Evolutionary conservation across 352 stramenopile genomes (phyloP).

Genomic region (Phytopythium chamaehyphon): DNA sequence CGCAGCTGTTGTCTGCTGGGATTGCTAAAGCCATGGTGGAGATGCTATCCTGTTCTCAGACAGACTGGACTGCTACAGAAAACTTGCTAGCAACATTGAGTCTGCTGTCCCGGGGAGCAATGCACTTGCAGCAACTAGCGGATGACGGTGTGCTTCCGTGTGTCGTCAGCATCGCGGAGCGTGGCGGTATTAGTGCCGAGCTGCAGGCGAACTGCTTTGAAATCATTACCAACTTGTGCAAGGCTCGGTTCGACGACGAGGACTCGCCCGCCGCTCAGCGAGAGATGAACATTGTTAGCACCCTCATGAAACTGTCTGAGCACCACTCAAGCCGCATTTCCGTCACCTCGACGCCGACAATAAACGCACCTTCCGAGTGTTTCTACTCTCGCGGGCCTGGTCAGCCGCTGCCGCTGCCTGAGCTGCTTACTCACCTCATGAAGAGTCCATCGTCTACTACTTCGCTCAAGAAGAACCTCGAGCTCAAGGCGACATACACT

Average conservation of each 20-base stretch:
- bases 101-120: conserved; percentile 45
- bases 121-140: conserved; percentile 36
- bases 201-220: conserved; percentile 62
- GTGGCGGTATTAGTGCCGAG: conserved; percentile 13
- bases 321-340: conserved; percentile 16
- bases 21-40: conserved; percentile 42
- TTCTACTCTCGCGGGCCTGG: conserved; percentile 50
- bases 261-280: conserved; percentile 12
- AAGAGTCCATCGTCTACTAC: conserved; percentile 40
- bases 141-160: conserved; percentile 47
- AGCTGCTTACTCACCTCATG: conserved; percentile 58
- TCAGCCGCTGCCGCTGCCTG: conserved; percentile 21
- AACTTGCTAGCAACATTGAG: conserved; percentile 51
- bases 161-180: conserved; percentile 47
- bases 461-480: conserved; percentile 60
- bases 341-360: neutral
- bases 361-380: conserved; percentile 3
- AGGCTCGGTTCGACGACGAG: conserved; percentile 49
- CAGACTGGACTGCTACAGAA: conserved; percentile 22
- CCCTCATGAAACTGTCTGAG: conserved; percentile 67
- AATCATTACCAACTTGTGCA: conserved; percentile 68
- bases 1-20: conserved; percentile 31
- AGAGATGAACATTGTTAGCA: conserved; percentile 71
- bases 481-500: conserved; percentile 58
- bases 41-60: conserved; percentile 29